Percentiles rank a stretch among this genome's conserved stretches.
These are phyloP conservation scores for Neofusicoccum sp. DNA, from an alignment of 2,329 filamentous ascomycete species.

Conservation along the genomic window DNA sequence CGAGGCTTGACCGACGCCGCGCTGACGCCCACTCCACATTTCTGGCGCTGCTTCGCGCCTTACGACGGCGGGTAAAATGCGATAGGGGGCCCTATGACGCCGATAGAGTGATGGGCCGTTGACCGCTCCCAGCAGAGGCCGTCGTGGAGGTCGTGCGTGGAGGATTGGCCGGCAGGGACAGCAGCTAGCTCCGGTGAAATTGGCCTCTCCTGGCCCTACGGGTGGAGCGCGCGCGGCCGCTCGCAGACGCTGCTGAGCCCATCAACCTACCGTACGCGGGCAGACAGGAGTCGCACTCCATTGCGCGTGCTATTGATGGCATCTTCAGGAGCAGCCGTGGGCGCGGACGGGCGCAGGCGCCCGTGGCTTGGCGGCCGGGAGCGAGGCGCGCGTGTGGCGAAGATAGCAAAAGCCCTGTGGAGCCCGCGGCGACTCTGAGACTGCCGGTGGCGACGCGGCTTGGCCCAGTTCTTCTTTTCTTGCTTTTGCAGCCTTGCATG, in stretches of 20 bases:
- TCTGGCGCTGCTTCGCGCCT: slow-evolving; percentile 13
- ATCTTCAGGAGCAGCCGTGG: slow-evolving; percentile 10
- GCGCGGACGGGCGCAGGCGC: slow-evolving; percentile 9
- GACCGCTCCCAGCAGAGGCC: not conserved
- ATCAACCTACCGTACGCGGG: slow-evolving; percentile 12
- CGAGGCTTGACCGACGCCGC: slow-evolving; percentile 1
- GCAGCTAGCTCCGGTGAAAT: not conserved
- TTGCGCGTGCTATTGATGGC: slow-evolving; percentile 1
- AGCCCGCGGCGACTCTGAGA: slow-evolving; percentile 11
- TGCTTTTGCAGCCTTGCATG: slow-evolving; percentile 18
- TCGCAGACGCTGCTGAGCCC: not conserved
- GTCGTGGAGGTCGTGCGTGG: slow-evolving; percentile 6
- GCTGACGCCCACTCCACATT: slow-evolving; percentile 1
- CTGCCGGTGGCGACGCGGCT: slow-evolving; percentile 16
- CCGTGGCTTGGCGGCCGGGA: slow-evolving; percentile 12
- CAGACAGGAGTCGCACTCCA: slow-evolving; percentile 4
- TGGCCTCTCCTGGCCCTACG: slow-evolving; percentile 4
- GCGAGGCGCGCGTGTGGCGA: slow-evolving; percentile 12
- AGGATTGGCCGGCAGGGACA: slow-evolving; percentile 6
- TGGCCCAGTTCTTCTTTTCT: slow-evolving; percentile 10
- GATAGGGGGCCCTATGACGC: slow-evolving; percentile 7
- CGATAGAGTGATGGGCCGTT: slow-evolving; percentile 1
- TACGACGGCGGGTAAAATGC: slow-evolving; percentile 8
- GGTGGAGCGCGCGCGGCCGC: not conserved
- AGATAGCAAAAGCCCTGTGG: slow-evolving; percentile 14